These are phyloP conservation scores for Termitomyces sp. DNA, from an alignment of 768 basidiomycete genomes.

Conservation along the genomic window DNA sequence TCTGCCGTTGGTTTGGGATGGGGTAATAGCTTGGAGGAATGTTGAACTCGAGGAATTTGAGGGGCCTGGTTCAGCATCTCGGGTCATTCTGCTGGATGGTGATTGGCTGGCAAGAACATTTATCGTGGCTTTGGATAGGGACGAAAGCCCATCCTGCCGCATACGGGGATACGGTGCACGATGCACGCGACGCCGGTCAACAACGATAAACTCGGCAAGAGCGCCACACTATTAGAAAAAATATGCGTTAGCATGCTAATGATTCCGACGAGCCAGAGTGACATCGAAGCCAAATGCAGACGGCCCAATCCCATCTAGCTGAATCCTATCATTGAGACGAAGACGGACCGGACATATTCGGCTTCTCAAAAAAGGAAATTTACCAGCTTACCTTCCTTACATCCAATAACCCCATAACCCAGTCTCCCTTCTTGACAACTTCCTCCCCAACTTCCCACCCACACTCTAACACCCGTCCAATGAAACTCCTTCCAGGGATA, in stretches of 20 bases:
- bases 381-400: constrained; percentile 63
- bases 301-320: background rate
- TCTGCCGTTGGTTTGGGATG: constrained; percentile 2
- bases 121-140: background rate
- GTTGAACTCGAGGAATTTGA: constrained; percentile 7
- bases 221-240: constrained; percentile 64
- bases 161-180: constrained; percentile 63
- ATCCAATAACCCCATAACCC: constrained; percentile 82
- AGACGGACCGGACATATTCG: background rate
- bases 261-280: background rate
- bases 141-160: constrained; percentile 21
- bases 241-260: constrained; percentile 14
- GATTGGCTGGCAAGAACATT: constrained; percentile 15
- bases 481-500: constrained; percentile 85
- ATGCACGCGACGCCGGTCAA: constrained; percentile 75
- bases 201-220: constrained; percentile 83
- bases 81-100: constrained; percentile 9
- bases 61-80: background rate
- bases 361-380: background rate
- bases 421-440: constrained; percentile 72
- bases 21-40: background rate
- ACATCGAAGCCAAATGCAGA: constrained; percentile 4
- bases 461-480: constrained; percentile 77
- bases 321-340: background rate
- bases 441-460: constrained; percentile 78